A percentile compares a stretch with the other conserved stretches of the same genome.
Conservation (phyloP, 2,329 filamentous ascomycete genomes). For the Beauveria rudraprayagi region DNA sequence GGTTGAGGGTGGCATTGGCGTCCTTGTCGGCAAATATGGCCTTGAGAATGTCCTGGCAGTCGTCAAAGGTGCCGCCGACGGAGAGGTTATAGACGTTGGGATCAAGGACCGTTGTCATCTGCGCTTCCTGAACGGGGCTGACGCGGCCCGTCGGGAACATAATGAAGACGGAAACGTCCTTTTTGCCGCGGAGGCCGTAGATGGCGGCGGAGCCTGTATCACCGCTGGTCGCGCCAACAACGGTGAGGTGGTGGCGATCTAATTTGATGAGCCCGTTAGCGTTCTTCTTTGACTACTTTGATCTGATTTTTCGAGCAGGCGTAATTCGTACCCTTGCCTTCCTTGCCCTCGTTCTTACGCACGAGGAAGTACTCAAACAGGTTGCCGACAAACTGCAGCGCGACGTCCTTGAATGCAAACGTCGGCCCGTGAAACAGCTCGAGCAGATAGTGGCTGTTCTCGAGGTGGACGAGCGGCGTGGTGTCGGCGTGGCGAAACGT, state of each 20-base stretch:
- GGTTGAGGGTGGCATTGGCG: constrained; percentile 72
- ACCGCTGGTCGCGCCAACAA: constrained; percentile 79
- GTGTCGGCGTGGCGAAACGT: constrained; percentile 77
- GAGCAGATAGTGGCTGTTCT: constrained; percentile 72
- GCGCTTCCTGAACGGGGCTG: constrained; percentile 85
- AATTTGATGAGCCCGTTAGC: constrained; percentile 11
- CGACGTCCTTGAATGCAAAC: constrained; percentile 93
- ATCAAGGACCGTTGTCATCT: constrained; percentile 93
- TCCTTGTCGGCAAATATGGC: constrained; percentile 79
- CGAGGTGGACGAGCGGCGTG: constrained; percentile 69
- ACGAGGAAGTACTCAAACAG: constrained; percentile 84
- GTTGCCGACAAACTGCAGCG: constrained; percentile 92
- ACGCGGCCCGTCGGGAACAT: constrained; percentile 87
- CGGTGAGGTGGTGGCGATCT: constrained; percentile 72
- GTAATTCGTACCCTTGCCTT: constrained; percentile 37
- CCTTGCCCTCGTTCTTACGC: constrained; percentile 62
- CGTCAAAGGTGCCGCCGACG: constrained; percentile 87
- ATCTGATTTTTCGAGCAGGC: not conserved
- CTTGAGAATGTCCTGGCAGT: constrained; percentile 97
- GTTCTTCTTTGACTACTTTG: not conserved
- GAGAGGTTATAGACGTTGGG: constrained; percentile 87
- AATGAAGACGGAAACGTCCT: constrained; percentile 95
- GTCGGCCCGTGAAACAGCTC: constrained; percentile 96
- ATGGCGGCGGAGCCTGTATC: constrained; percentile 93
- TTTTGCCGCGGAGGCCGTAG: constrained; percentile 89